phyloP scores from a whole-genome alignment of 345 rosid species.

The Linum lewisii region DNA sequence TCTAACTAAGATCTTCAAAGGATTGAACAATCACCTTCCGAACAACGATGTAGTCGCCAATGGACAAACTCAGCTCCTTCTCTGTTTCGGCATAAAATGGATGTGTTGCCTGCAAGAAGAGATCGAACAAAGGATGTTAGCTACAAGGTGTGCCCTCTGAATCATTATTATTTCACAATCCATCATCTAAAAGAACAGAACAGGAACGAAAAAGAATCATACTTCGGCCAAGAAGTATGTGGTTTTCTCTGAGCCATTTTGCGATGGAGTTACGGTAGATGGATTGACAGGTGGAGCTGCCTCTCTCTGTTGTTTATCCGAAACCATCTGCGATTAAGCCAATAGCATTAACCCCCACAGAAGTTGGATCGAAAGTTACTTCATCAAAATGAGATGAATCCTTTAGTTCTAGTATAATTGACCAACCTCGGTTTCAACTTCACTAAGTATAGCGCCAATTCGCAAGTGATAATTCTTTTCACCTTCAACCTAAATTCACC shows the following conservation, averaged over 20 bases:
- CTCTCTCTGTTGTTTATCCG: constrained; percentile 89
- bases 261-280: constrained; percentile 42
- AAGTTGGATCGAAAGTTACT: constrained; percentile 1
- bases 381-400: neutral
- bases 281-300: constrained; percentile 60
- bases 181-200: neutral
- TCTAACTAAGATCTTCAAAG: neutral
- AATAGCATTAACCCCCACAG: neutral
- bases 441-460: constrained; percentile 82
- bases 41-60: constrained; percentile 83
- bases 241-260: constrained; percentile 54
- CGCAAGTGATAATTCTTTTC: constrained; percentile 77
- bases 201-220: constrained; percentile 16
- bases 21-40: constrained; percentile 47
- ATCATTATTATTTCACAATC: neutral
- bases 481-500: constrained; percentile 60
- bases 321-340: constrained; percentile 51
- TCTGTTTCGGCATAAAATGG: constrained; percentile 70
- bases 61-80: constrained; percentile 70
- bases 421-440: constrained; percentile 97
- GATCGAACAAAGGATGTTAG: neutral
- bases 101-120: constrained; percentile 54
- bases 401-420: neutral
- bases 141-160: neutral
- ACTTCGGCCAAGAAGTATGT: constrained; percentile 83